Conservation (phyloP, 139 green algal species). For the Gonium pectorale region DNA sequence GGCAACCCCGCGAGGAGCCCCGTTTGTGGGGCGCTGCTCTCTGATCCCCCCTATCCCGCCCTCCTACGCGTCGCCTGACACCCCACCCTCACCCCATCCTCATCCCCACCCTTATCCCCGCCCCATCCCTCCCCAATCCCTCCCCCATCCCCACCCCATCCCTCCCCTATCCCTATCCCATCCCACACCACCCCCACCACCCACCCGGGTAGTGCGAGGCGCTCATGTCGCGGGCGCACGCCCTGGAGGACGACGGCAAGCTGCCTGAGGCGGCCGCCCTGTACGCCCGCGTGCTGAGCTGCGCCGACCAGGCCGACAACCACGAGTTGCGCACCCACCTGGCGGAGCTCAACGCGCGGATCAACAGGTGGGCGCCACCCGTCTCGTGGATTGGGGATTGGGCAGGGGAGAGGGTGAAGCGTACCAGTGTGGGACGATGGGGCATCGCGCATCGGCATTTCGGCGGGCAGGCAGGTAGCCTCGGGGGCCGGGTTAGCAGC, state of each 20-base stretch:
- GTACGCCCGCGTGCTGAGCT: slow-evolving; percentile 17
- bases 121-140: background rate
- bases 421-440: background rate
- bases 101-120: background rate
- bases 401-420: background rate
- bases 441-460: background rate
- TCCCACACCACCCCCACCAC: background rate
- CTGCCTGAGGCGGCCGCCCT: slow-evolving; percentile 6
- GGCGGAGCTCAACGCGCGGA: background rate
- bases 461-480: background rate
- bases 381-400: background rate
- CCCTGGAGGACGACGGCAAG: slow-evolving; percentile 11
- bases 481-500: background rate
- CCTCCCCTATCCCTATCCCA: background rate
- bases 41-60: too few relatives aligned
- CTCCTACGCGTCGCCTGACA: too few relatives aligned
- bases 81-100: too few relatives aligned
- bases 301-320: slow-evolving; percentile 29
- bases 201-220: slow-evolving; percentile 38
- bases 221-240: background rate
- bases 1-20: background rate
- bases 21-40: too few relatives aligned
- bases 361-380: slow-evolving; percentile 36
- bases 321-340: background rate
- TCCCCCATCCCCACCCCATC: background rate